Conservation (phyloP, 2,329 filamentous ascomycete genomes). For the Decorospora gaudefroyi region DNA sequence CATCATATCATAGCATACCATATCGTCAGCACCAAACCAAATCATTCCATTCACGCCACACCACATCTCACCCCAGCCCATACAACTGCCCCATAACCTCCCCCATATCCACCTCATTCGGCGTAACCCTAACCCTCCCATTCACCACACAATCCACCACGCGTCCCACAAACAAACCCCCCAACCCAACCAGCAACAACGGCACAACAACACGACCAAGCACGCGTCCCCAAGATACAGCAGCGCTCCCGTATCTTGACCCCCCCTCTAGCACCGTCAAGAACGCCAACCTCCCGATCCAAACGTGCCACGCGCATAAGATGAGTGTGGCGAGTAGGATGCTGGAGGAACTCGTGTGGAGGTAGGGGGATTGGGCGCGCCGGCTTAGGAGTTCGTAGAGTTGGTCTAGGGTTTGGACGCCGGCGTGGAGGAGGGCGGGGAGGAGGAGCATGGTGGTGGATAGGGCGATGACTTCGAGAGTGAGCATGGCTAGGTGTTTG, state of each 20-base stretch:
- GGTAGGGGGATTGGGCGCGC: slow-evolving; percentile 22
- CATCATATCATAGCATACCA: too few relatives aligned
- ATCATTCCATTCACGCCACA: not conserved
- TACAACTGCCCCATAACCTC: slow-evolving; percentile 12
- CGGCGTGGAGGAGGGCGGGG: slow-evolving; percentile 19
- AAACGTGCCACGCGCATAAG: slow-evolving; percentile 24
- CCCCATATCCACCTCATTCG: slow-evolving; percentile 12
- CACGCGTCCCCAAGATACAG: slow-evolving; percentile 14
- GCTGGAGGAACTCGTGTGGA: slow-evolving; percentile 3
- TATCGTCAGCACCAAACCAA: too few relatives aligned
- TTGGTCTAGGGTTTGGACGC: slow-evolving; percentile 17
- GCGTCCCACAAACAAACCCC: slow-evolving; percentile 8
- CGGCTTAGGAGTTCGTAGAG: slow-evolving; percentile 24
- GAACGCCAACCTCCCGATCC: slow-evolving; percentile 19
- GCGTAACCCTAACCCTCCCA: slow-evolving; percentile 2
- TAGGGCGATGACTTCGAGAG: slow-evolving; percentile 15
- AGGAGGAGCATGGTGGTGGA: slow-evolving; percentile 21
- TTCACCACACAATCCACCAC: not conserved
- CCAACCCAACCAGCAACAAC: slow-evolving; percentile 9
- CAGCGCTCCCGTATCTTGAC: not conserved
- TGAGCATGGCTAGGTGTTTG: slow-evolving; percentile 16
- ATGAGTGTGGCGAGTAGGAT: slow-evolving; percentile 9
- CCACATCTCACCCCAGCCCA: slow-evolving; percentile 1
- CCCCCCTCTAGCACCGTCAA: slow-evolving; percentile 10
- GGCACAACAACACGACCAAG: slow-evolving; percentile 18